Base-by-base conservation (phyloP, 345 rosid genomes). In the Firmiana major region DNA sequence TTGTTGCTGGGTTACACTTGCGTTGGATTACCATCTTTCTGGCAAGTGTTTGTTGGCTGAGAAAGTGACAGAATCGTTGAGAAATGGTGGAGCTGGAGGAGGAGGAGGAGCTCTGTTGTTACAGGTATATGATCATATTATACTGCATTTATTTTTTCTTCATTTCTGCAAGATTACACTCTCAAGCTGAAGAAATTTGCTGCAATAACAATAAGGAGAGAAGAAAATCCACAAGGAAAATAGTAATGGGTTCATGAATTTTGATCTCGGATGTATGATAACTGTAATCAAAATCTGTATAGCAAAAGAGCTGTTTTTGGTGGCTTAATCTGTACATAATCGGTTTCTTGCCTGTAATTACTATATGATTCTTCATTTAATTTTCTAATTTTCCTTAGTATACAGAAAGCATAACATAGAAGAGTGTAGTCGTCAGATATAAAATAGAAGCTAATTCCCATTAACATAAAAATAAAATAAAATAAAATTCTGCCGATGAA, bases 221-320 rank as follows among this genome's bases (percentile, higher is more conserved):
- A 31, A 31, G 34, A 31, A 31, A 31, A 31, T 31, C 34, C 1
- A 3, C 3, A 31, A 3, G 34, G 34, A 31, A 31, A 31, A 31
- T 31, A 31, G 34, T 31, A 31, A 31, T 31, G 34, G 34, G 46
- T 65, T 7, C 81, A 40, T 74, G 60, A 74, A 57, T 15, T n/a
- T 46, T 9, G 38, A 55, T 69, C 75, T 75, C 68, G 59, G 54
- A 28, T 69, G 0, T 26, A 22, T 59, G 77, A 5, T 72, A 45
- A 68, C 19, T 64, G 71, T 63, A 51, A 77, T 79, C 70, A 72
- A 81, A 72, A 28, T 67, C 73, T 21, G 40, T 73, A 76, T 19
- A 77, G 63, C 9, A 21, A 13, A 77, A 28, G 64, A 55, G 71
- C 42, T 70, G 54, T 59, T 59, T 3, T 31, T 31, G 34, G 34